These are phyloP conservation scores for Pseudozyma pruni DNA, from an alignment of 1,284 basidiomycete genomes.

Conservation along the genomic window DNA sequence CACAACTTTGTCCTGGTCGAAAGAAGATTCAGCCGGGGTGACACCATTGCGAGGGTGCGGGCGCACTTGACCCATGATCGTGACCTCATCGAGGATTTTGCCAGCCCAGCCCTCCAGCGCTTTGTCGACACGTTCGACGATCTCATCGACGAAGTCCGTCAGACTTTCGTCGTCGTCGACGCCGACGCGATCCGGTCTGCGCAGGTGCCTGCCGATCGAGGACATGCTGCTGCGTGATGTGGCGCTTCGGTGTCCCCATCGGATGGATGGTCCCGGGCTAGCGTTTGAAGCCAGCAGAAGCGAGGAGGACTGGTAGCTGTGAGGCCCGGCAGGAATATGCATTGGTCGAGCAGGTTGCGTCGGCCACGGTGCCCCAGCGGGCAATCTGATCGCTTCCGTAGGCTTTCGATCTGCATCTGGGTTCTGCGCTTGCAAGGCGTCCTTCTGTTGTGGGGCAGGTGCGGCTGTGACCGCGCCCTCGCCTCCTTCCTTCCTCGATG, in stretches of 20 bases:
- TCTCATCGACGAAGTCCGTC: slow-evolving; percentile 59
- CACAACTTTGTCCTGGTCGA: slow-evolving; percentile 34
- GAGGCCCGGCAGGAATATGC: slow-evolving; percentile 21
- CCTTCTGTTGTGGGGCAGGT: neutral
- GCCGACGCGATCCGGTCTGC: slow-evolving; percentile 2
- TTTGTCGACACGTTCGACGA: slow-evolving; percentile 55
- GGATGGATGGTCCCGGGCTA: slow-evolving; percentile 8
- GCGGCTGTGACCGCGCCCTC: too few relatives aligned
- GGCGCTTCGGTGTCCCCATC: slow-evolving; percentile 8
- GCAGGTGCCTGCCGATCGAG: slow-evolving; percentile 17
- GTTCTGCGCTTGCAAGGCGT: neutral
- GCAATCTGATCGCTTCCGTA: neutral
- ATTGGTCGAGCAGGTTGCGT: slow-evolving; percentile 17
- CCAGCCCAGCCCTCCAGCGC: slow-evolving; percentile 61
- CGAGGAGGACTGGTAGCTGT: slow-evolving; percentile 23
- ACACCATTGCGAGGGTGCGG: slow-evolving; percentile 21
- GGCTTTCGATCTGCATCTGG: slow-evolving; percentile 9
- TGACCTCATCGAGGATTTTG: slow-evolving; percentile 62
- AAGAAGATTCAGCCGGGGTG: neutral
- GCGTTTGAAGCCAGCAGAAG: slow-evolving; percentile 14
- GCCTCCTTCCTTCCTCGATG: neutral
- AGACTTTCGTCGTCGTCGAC: slow-evolving; percentile 52
- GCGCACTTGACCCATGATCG: slow-evolving; percentile 61
- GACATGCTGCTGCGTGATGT: slow-evolving; percentile 22
- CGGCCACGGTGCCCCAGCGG: slow-evolving; percentile 6